These are phyloP conservation scores for Metschnikowia continentalis DNA, from an alignment of 805 yeast species.

Conservation along the genomic window DNA sequence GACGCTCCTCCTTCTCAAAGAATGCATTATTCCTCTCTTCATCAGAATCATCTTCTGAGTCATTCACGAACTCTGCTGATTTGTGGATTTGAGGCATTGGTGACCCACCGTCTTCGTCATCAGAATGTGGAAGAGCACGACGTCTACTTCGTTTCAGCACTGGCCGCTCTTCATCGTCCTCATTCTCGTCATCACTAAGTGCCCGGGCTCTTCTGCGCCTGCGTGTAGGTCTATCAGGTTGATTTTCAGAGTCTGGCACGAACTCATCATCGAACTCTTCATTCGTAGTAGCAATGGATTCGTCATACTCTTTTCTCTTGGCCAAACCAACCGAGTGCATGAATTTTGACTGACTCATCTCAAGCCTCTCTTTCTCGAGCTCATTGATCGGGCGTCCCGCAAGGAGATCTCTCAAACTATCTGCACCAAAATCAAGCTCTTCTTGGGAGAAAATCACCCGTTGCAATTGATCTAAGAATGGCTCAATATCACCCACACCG, in stretches of 20 bases:
- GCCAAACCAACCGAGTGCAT: slow-evolving; percentile 17
- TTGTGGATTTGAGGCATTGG: background rate
- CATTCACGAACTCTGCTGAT: slow-evolving; percentile 53
- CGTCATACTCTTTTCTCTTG: slow-evolving; percentile 17
- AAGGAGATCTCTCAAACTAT: slow-evolving; percentile 8
- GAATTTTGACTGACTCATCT: background rate
- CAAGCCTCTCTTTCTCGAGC: slow-evolving; percentile 2
- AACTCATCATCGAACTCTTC: slow-evolving; percentile 22
- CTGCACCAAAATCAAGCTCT: slow-evolving; percentile 15
- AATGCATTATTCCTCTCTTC: slow-evolving; percentile 50
- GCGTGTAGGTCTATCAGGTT: background rate
- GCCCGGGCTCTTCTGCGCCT: slow-evolving; percentile 1
- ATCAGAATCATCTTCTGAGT: slow-evolving; percentile 63
- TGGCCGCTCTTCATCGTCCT: slow-evolving; percentile 2
- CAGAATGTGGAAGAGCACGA: slow-evolving; percentile 1
- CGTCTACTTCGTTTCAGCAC: slow-evolving; percentile 5
- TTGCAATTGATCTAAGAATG: slow-evolving; percentile 18
- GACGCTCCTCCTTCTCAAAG: slow-evolving; percentile 51
- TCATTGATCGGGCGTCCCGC: slow-evolving; percentile 11
- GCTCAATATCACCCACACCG: slow-evolving; percentile 19
- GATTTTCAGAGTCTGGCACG: slow-evolving; percentile 1
- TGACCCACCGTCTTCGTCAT: slow-evolving; percentile 1
- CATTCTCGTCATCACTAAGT: background rate
- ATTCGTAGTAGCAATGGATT: slow-evolving; percentile 6
- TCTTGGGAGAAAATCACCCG: slow-evolving; percentile 9